Evolutionary conservation across 192 early-diverging fungal genomes (phyloP).

Genomic region (Gryganskiella cystojenkinii): DNA sequence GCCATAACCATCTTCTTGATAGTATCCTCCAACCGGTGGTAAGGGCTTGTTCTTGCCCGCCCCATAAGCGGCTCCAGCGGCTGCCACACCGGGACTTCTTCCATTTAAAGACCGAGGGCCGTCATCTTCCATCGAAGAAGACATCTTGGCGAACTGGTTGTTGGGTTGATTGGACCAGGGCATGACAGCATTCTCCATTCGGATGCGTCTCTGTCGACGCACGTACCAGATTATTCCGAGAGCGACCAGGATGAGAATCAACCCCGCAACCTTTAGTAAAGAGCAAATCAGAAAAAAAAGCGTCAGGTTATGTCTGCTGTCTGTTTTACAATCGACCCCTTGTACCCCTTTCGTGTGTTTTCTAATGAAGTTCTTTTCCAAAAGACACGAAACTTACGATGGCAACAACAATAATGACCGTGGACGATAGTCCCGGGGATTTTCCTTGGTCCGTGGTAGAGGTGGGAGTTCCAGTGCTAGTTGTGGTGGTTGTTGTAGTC

Average conservation of each 20-base stretch:
- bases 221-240: slow-evolving; percentile 15
- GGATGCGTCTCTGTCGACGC: slow-evolving; percentile 20
- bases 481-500: neutral
- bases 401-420: neutral
- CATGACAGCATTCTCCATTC: slow-evolving; percentile 30
- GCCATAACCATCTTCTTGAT: slow-evolving; percentile 12
- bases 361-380: neutral
- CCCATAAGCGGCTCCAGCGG: neutral
- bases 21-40: slow-evolving; percentile 7
- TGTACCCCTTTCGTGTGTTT: too few relatives aligned
- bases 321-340: too few relatives aligned
- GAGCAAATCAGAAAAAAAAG: neutral
- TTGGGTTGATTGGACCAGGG: slow-evolving; percentile 22
- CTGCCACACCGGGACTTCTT: neutral
- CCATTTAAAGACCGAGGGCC: neutral
- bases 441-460: neutral
- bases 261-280: slow-evolving; percentile 15
- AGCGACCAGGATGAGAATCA: slow-evolving; percentile 16
- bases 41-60: neutral
- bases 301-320: too few relatives aligned
- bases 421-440: too few relatives aligned
- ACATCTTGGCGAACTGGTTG: slow-evolving; percentile 27
- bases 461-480: neutral
- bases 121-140: slow-evolving; percentile 21
- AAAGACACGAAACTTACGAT: neutral